Evolutionary conservation across 2,329 filamentous ascomycete genomes (phyloP).

Genomic region (Fusarium sp.): DNA sequence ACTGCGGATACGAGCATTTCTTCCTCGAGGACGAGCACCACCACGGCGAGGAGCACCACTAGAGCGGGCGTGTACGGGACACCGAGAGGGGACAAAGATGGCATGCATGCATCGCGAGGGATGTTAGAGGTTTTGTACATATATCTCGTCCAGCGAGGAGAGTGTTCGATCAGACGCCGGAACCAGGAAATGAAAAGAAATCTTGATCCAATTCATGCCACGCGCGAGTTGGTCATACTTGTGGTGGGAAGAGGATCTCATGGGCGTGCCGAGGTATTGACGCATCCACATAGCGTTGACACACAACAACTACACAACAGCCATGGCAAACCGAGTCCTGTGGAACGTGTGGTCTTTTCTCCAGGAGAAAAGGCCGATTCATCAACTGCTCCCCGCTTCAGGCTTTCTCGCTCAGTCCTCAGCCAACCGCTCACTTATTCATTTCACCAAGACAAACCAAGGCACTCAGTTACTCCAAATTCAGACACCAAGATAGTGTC

Average conservation of each 20-base stretch:
- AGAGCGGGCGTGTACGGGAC: slow-evolving; percentile 40
- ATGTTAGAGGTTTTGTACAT: slow-evolving; percentile 38
- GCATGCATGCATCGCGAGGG: slow-evolving; percentile 19
- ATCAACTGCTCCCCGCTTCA: not conserved
- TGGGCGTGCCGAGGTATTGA: not conserved
- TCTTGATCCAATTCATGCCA: not conserved
- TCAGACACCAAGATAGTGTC: not conserved
- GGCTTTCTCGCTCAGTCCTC: not conserved
- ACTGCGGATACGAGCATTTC: slow-evolving; percentile 88
- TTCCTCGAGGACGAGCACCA: slow-evolving; percentile 79
- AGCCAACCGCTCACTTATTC: not conserved
- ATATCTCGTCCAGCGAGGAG: slow-evolving; percentile 34
- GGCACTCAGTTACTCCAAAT: not conserved
- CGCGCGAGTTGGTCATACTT: not conserved
- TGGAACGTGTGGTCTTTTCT: not conserved
- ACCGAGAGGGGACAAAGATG: slow-evolving; percentile 17
- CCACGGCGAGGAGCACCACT: slow-evolving; percentile 64
- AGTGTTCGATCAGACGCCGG: slow-evolving; percentile 31
- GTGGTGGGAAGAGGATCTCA: not conserved
- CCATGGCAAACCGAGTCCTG: not conserved
- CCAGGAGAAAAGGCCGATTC: not conserved
- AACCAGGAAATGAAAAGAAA: slow-evolving; percentile 36
- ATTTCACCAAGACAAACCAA: not conserved
- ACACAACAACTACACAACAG: not conserved
- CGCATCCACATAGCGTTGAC: not conserved